Evolutionary conservation across 1,284 basidiomycete species (phyloP), one percentile per base, ranked within the genome.

Genomic region (Trametes sp.): DNA sequence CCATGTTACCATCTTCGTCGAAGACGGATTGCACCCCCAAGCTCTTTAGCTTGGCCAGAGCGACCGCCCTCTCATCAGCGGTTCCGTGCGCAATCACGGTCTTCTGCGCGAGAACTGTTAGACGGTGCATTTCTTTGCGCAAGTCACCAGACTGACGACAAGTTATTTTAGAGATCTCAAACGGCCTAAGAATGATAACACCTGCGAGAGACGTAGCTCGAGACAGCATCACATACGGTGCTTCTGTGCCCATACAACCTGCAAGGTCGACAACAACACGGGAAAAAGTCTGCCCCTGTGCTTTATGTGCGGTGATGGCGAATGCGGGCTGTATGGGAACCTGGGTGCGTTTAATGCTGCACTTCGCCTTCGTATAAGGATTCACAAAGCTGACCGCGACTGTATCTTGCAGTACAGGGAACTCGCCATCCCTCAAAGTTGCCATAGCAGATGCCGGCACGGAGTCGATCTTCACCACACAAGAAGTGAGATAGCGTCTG

Each of bases 151-250:
- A 38, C 8, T 14, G 14, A 2, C 33, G 33, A 10, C 50, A 54
- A 1, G 33, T 53, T 13, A 65, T 64, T 36, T 54, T 64, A 0
- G 16, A 26, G 2, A 42, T 54, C 1, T 48, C 23, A 45, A 72
- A 72, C 3, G 62, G 62, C 0, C 67, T 60, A 6, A 71, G 49
- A 13, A 72, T 66, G 1, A 68, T 24, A 1, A 70, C 33, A 0
- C 69, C 69, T 5, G 59, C 57, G 1, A 72, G 45, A 2, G 62
- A 57, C 21, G 24, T 58, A 3, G 61, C 69, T 0, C 69, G 46
- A 13, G 70, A 72, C 0, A 68, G 23, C 70, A 72, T 72, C 11
- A 70, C 69, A 44, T 72, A 72, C 1, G 66, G 62, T 1, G 59
- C 23, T 41, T 70, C 60, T 1, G 54, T 56, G 0, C 57, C 59